Percentiles rank a stretch among this genome's conserved stretches.
phyloP scores from a whole-genome alignment of 2,329 filamentous ascomycete genomes.

The Hypomyces perniciosus region DNA sequence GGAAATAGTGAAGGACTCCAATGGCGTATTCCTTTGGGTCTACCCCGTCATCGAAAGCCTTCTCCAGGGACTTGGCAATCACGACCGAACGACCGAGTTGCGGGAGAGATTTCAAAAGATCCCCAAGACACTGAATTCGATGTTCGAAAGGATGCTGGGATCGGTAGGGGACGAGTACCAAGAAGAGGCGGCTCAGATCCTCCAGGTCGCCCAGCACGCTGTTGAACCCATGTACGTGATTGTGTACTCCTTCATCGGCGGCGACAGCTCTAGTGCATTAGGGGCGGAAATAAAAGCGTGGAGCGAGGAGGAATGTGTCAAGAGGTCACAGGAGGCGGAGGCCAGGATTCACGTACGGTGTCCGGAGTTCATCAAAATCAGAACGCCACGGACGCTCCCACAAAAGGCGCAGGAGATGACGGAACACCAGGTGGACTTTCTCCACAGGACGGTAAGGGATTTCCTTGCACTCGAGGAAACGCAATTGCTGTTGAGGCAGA shows the following conservation, averaged over 20 bases:
- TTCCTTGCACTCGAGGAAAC: constrained; percentile 2
- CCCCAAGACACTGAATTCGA: constrained; percentile 10
- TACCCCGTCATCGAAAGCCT: constrained; percentile 17
- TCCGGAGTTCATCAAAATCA: neutral
- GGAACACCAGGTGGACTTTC: constrained; percentile 9
- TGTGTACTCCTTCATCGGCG: neutral
- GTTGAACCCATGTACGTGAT: neutral
- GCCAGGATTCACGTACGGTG: neutral
- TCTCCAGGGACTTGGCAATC: constrained; percentile 12
- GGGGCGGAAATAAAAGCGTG: neutral
- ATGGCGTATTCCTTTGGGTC: constrained; percentile 21
- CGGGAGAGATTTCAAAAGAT: constrained; percentile 2
- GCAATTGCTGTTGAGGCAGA: neutral
- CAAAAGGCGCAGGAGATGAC: neutral
- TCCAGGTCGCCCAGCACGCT: neutral
- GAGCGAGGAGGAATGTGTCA: neutral
- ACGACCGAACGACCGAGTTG: constrained; percentile 6
- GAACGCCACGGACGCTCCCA: neutral
- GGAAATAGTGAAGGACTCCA: neutral
- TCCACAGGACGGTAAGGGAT: constrained; percentile 14
- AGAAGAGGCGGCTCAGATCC: neutral
- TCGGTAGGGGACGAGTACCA: neutral
- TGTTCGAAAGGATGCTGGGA: constrained; percentile 11
- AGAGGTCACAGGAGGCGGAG: neutral
- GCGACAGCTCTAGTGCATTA: neutral